These are phyloP conservation scores for Chlamydomonas reinhardtii DNA, from an alignment of 163 green algal genomes.

Conservation along the genomic window DNA sequence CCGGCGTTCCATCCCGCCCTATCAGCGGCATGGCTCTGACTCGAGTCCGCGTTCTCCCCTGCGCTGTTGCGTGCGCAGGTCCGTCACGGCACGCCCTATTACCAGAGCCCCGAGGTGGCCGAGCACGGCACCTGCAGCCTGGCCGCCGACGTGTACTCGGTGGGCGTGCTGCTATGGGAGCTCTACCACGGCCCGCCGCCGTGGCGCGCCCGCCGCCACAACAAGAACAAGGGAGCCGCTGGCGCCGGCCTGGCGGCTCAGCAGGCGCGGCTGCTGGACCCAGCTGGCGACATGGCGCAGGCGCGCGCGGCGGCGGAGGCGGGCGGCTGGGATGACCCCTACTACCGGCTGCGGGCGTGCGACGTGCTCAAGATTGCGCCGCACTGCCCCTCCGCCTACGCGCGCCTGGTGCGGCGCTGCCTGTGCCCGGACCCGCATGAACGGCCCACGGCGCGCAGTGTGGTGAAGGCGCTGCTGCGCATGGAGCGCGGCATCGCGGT, in stretches of 20 bases:
- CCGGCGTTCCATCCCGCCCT: too few species aligned
- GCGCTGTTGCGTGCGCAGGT: conserved; percentile 1
- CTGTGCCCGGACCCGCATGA: not conserved
- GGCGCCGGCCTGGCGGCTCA: not conserved
- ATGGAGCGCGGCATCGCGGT: conserved; percentile 24
- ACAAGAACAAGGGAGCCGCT: not conserved
- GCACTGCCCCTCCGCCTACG: conserved; percentile 16
- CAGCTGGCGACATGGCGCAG: not conserved
- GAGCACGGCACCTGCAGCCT: conserved; percentile 12
- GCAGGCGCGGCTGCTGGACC: not conserved
- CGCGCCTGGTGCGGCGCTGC: conserved; percentile 11
- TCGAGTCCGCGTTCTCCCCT: too few species aligned
- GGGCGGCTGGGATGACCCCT: conserved; percentile 18
- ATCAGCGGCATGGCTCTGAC: too few species aligned
- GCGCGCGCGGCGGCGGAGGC: not conserved
- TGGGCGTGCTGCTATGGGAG: conserved; percentile 49
- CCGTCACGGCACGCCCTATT: conserved; percentile 40
- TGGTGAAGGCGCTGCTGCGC: conserved; percentile 23
- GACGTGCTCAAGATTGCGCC: conserved; percentile 6
- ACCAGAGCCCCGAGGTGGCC: conserved; percentile 22
- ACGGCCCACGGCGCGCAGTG: conserved; percentile 2
- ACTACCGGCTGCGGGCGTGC: conserved; percentile 9
- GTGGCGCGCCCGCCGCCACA: not conserved
- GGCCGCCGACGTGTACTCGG: conserved; percentile 1
- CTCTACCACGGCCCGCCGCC: conserved; percentile 40